phyloP scores from a whole-genome alignment of 179 eudicot species.

The Nepenthes alata region DNA sequence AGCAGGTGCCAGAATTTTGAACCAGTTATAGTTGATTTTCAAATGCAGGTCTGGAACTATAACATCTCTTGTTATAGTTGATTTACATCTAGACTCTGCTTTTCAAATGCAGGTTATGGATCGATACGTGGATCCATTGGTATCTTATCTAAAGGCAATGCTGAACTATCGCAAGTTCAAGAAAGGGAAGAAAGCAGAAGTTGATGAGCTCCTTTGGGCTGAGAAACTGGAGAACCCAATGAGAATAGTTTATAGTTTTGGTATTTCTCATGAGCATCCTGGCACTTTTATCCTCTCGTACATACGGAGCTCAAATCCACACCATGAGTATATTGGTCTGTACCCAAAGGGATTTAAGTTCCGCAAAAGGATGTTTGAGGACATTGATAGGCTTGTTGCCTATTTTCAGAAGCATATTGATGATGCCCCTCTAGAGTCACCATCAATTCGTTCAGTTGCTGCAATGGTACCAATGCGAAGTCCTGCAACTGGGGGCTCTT shows the following conservation, averaged over 20 bases:
- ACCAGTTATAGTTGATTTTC: too few relatives aligned
- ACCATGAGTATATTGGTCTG: conserved; percentile 83
- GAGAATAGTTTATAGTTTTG: conserved; percentile 82
- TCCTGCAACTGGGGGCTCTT: conserved; percentile 61
- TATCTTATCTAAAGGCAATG: conserved; percentile 75
- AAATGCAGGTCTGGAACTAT: neutral
- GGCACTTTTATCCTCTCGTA: conserved; percentile 84
- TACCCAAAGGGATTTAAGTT: conserved; percentile 93
- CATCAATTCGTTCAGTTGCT: conserved; percentile 75
- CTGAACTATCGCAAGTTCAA: conserved; percentile 74
- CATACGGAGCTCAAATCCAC: conserved; percentile 81
- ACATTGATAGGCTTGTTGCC: conserved; percentile 73
- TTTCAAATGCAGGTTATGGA: conserved; percentile 66
- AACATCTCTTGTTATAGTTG: neutral
- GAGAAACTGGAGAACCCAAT: conserved; percentile 60
- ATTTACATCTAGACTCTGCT: neutral
- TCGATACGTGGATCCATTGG: conserved; percentile 93
- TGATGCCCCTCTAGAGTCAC: conserved; percentile 53
- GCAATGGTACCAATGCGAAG: conserved; percentile 95
- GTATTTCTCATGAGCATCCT: conserved; percentile 94
- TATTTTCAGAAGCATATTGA: conserved; percentile 90
- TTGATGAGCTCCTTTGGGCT: conserved; percentile 61
- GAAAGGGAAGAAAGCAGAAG: conserved; percentile 83
- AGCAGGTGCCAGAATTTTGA: too few relatives aligned
- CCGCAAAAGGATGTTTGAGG: conserved; percentile 76